Conservation (phyloP, 2,329 filamentous ascomycete species). For the Hymenoscyphus linearis region DNA sequence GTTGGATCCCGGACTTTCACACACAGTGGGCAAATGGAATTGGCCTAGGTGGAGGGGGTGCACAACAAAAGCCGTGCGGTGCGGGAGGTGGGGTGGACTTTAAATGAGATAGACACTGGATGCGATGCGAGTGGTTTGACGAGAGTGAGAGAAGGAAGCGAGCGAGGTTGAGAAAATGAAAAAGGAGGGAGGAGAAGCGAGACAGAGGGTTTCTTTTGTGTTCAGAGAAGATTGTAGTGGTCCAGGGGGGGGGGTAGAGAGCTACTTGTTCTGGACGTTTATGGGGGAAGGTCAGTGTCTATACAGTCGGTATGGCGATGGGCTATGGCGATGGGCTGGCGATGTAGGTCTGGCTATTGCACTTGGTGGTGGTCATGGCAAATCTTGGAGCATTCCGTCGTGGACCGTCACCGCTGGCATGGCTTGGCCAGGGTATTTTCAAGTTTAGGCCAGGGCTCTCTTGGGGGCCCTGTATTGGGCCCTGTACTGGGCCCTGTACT, state of each 20-base stretch:
- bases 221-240: background rate
- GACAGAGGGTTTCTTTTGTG: background rate
- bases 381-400: slow-evolving; percentile 9
- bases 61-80: slow-evolving; percentile 11
- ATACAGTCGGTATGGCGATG: too few species aligned
- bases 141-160: background rate
- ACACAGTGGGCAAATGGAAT: slow-evolving; percentile 4
- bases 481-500: too few species aligned
- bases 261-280: background rate
- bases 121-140: background rate
- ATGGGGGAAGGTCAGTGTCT: background rate
- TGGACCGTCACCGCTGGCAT: slow-evolving; percentile 3
- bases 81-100: slow-evolving; percentile 6
- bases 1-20: slow-evolving; percentile 17
- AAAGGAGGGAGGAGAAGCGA: background rate
- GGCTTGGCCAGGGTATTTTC: slow-evolving; percentile 6
- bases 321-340: background rate
- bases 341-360: background rate
- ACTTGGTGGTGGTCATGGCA: slow-evolving; percentile 5
- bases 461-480: slow-evolving; percentile 4
- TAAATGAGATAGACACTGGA: slow-evolving; percentile 3
- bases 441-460: background rate
- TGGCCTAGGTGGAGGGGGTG: slow-evolving; percentile 3
- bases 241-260: background rate
- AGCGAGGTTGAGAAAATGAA: background rate